phyloP scores from a whole-genome alignment of 2,329 filamentous ascomycete species.

The Diaporthe destruens region DNA sequence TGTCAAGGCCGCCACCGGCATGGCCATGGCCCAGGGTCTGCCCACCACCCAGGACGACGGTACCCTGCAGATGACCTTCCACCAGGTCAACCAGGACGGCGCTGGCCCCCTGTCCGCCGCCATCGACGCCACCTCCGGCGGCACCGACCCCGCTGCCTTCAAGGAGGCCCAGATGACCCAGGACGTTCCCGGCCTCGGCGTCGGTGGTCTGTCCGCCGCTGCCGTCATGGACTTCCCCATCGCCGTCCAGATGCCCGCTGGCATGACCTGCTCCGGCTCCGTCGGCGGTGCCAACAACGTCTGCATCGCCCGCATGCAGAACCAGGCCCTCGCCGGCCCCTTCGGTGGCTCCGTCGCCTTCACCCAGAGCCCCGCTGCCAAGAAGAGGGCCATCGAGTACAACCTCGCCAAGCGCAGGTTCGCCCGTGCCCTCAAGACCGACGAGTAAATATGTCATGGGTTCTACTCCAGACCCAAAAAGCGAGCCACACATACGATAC shows the following conservation, averaged over 20 bases:
- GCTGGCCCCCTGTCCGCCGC: constrained; percentile 72
- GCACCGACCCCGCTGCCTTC: constrained; percentile 72
- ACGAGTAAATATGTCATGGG: constrained; percentile 2
- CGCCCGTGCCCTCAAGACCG: constrained; percentile 39
- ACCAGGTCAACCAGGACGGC: constrained; percentile 79
- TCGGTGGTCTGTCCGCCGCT: constrained; percentile 69
- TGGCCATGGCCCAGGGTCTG: constrained; percentile 53
- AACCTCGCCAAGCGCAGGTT: constrained; percentile 52
- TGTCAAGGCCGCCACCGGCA: constrained; percentile 62
- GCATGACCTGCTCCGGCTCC: constrained; percentile 74
- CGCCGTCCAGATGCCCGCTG: constrained; percentile 74
- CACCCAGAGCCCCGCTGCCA: constrained; percentile 68
- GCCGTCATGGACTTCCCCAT: constrained; percentile 74
- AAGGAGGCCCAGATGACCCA: constrained; percentile 68
- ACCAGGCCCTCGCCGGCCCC: constrained; percentile 71
- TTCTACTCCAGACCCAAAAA: neutral
- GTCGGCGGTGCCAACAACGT: constrained; percentile 71
- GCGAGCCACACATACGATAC: neutral
- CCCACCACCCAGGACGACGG: constrained; percentile 73
- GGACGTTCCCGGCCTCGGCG: constrained; percentile 49
- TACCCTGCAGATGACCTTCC: constrained; percentile 73
- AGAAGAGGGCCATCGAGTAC: constrained; percentile 73
- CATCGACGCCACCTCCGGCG: constrained; percentile 73
- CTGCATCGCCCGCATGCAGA: constrained; percentile 75
- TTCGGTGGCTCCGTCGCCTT: constrained; percentile 77